phyloP scores from a whole-genome alignment of 257 asterid species.

The Verbascum thapsus region DNA sequence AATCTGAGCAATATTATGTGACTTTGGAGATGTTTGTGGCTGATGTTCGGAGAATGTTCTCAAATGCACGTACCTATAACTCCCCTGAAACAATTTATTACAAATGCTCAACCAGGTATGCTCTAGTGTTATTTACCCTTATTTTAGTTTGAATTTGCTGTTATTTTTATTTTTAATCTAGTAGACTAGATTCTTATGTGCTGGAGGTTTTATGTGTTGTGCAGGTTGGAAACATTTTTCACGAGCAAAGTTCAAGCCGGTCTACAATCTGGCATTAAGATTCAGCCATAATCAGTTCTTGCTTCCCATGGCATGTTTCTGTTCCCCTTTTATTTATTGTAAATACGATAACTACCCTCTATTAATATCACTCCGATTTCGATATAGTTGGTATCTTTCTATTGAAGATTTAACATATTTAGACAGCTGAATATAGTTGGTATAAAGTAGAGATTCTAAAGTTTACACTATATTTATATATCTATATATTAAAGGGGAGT shows the following conservation, averaged over 20 bases:
- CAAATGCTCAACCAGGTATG: slow-evolving; percentile 89
- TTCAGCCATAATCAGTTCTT: slow-evolving; percentile 44
- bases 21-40: slow-evolving; percentile 95
- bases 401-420: no score
- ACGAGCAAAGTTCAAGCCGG: slow-evolving; percentile 79
- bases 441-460: no score
- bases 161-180: neutral
- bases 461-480: no score
- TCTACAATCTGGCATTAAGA: slow-evolving; percentile 68
- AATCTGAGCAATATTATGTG: slow-evolving; percentile 82
- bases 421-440: no score
- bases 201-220: neutral
- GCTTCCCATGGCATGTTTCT: neutral
- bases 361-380: neutral
- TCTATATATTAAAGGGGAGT: no score
- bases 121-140: neutral
- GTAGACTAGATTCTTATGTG: neutral
- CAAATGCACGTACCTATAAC: slow-evolving; percentile 93
- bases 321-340: neutral
- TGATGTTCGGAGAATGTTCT: slow-evolving; percentile 81
- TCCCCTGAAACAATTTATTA: slow-evolving; percentile 91
- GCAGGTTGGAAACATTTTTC: slow-evolving; percentile 81
- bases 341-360: neutral
- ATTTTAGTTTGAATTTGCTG: neutral
- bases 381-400: no score